A percentile compares a stretch with the other conserved stretches of the same genome.
These are phyloP conservation scores for Citrullus colocynthis DNA, from an alignment of 306 rosid genomes.

Conservation along the genomic window DNA sequence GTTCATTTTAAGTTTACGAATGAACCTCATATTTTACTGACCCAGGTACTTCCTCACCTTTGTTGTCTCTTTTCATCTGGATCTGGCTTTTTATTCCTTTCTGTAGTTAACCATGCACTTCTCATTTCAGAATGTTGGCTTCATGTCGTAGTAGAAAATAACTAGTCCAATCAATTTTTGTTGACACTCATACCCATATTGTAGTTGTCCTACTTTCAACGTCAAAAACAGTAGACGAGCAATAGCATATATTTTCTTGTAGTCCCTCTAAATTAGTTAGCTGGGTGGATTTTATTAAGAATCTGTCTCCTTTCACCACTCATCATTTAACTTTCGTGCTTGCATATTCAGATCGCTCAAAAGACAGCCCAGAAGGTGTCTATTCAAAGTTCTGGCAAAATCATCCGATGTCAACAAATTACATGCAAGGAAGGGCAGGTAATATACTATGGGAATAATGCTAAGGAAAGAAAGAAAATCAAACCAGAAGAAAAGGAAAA, in stretches of 20 bases:
- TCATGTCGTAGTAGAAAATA: background rate
- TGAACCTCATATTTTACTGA: conserved; percentile 69
- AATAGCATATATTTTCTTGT: background rate
- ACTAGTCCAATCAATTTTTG: background rate
- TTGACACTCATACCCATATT: background rate
- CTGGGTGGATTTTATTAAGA: background rate
- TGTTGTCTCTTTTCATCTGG: background rate
- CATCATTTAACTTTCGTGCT: conserved; percentile 5
- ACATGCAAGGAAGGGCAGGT: conserved; percentile 68
- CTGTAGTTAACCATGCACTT: background rate
- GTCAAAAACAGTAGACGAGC: background rate
- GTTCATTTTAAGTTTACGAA: conserved; percentile 44
- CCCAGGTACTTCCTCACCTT: conserved; percentile 40
- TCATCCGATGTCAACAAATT: conserved; percentile 46
- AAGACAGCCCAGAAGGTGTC: conserved; percentile 58
- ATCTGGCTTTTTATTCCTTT: background rate
- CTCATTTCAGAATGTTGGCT: background rate
- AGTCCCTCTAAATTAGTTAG: background rate
- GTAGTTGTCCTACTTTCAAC: background rate
- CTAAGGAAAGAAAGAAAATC: conserved; percentile 26
- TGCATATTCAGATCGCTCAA: conserved; percentile 50
- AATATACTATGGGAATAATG: conserved; percentile 51
- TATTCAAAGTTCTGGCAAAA: conserved; percentile 57
- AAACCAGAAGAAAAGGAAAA: conserved; percentile 39
- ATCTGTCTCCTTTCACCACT: background rate